Evolutionary conservation across 176 grass and related monocot species (phyloP), one percentile per base, ranked within the genome.

Genomic region (Ensete ventricosum): DNA sequence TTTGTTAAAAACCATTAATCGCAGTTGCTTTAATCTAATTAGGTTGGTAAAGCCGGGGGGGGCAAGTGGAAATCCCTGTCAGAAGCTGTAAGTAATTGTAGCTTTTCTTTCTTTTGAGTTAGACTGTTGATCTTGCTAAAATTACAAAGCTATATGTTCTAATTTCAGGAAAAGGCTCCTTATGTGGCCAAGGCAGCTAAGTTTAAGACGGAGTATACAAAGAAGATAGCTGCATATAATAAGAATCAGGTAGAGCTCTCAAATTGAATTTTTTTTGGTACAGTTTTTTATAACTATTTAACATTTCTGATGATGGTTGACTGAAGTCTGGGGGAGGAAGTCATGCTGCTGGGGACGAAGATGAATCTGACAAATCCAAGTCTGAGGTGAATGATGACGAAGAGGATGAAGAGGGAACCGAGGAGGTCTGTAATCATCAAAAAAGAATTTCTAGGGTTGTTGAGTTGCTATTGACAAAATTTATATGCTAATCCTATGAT

Each of bases 291-390:
- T 1, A 66, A 20, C 14, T 67, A 9, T 67, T 17, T 77, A 5
- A 19, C n/a, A 6, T 52, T 24, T 53, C 23, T 22, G 4, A 16
- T n/a, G 21, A 9, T 49, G 22, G 11, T 79, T 16, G 9, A 50
- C 43, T 21, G 58, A 66, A 49, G 34, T 43, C 76, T 0, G 77
- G 66, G 24, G 66, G 26, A 72, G 26, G 76, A 1, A 60, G 74
- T 10, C 85, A 89, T 81, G 77, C 84, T 65, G 82, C 85, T 27
- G 94, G 90, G 0, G 90, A 88, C 1, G 90, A 98, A 5, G 94
- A 98, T 51, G 92, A 96, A 10, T 96, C 92, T 5, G 92, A 96
- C 82, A 96, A 96, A 81, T 96, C 92, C 9, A 92, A 96, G 77
- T 96, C 92, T 0, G 92, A 96, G 81, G 77, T 96, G 5, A 87